These are phyloP conservation scores for Colletotrichum orbiculare DNA, from an alignment of 2,329 filamentous ascomycete species.

Conservation along the genomic window DNA sequence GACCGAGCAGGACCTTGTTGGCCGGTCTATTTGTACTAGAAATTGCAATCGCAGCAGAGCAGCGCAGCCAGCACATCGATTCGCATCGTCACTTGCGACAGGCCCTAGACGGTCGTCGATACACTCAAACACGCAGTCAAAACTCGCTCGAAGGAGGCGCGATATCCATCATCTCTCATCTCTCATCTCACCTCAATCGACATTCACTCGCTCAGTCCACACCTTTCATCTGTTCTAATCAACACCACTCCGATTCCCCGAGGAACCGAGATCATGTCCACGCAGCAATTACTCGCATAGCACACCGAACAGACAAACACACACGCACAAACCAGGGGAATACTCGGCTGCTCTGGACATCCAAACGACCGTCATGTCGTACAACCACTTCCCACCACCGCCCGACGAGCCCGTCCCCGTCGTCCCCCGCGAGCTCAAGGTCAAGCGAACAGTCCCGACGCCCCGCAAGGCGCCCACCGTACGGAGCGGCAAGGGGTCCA, in stretches of 20 bases:
- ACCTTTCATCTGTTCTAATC: no score
- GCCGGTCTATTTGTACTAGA: no score
- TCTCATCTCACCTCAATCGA: neutral
- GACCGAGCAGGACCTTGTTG: no score
- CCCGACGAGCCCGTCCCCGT: constrained; percentile 31
- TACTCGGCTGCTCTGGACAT: neutral
- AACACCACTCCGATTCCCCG: neutral
- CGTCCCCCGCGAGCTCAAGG: constrained; percentile 24
- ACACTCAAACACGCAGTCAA: neutral
- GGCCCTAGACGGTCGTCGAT: constrained; percentile 5
- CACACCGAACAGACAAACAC: neutral
- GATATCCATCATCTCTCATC: neutral
- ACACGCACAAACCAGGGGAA: neutral
- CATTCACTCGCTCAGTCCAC: constrained; percentile 9
- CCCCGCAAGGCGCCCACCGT: constrained; percentile 33
- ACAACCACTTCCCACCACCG: constrained; percentile 23
- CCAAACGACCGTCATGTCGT: constrained; percentile 2
- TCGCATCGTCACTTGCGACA: no score
- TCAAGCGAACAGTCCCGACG: constrained; percentile 26
- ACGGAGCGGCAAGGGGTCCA: constrained; percentile 33
- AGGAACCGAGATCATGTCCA: constrained; percentile 17
- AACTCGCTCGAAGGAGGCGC: constrained; percentile 4
- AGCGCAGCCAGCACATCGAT: no score
- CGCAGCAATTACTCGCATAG: constrained; percentile 17
- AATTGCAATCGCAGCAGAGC: no score